phyloP scores from a whole-genome alignment of 2,329 filamentous ascomycete species.

The Claviceps quebecensis region DNA sequence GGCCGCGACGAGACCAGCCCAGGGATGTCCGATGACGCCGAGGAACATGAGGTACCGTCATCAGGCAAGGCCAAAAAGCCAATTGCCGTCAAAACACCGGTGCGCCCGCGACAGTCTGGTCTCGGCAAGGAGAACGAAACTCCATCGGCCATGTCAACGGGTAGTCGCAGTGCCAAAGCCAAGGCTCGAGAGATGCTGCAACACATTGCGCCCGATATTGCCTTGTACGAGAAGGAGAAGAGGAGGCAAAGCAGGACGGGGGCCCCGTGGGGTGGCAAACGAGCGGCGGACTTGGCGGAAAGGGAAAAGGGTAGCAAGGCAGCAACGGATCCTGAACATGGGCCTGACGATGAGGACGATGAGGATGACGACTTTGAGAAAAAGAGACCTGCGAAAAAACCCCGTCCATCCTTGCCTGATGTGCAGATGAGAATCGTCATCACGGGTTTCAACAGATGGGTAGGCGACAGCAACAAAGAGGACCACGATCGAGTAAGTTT shows the following conservation, averaged over 20 bases:
- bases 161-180: slow-evolving; percentile 76
- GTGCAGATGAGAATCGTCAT: slow-evolving; percentile 65
- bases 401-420: slow-evolving; percentile 44
- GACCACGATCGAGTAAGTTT: slow-evolving; percentile 62
- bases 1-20: slow-evolving; percentile 28
- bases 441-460: slow-evolving; percentile 76
- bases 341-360: slow-evolving; percentile 32
- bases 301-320: slow-evolving; percentile 32
- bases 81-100: slow-evolving; percentile 21
- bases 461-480: slow-evolving; percentile 57
- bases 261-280: slow-evolving; percentile 46
- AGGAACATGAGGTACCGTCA: slow-evolving; percentile 17
- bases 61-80: slow-evolving; percentile 12
- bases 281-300: slow-evolving; percentile 45
- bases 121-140: slow-evolving; percentile 73
- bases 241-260: slow-evolving; percentile 49
- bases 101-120: slow-evolving; percentile 29
- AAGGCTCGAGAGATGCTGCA: slow-evolving; percentile 68
- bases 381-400: slow-evolving; percentile 44
- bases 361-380: slow-evolving; percentile 29
- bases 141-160: slow-evolving; percentile 50
- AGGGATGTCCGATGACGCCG: slow-evolving; percentile 29
- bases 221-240: slow-evolving; percentile 83
- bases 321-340: slow-evolving; percentile 26
- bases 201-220: slow-evolving; percentile 68